These are phyloP conservation scores for Xylogone sp. DNA, from an alignment of 2,329 filamentous ascomycete genomes.

Conservation along the genomic window DNA sequence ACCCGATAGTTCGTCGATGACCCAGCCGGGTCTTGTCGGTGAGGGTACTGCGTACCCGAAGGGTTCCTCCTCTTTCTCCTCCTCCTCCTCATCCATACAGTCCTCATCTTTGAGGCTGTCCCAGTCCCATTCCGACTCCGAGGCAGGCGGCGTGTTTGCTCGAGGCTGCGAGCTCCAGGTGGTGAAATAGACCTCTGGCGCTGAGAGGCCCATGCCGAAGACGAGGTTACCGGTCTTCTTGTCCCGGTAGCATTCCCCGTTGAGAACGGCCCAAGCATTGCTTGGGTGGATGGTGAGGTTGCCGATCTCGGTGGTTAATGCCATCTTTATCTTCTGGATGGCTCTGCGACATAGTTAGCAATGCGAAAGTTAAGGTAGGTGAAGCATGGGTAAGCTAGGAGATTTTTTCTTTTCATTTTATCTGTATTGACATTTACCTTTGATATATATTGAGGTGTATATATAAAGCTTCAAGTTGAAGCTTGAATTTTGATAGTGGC, in stretches of 20 bases:
- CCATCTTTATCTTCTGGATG: not conserved
- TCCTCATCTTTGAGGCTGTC: constrained; percentile 19
- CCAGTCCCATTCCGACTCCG: not conserved
- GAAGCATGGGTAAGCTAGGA: no score
- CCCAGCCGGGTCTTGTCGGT: not conserved
- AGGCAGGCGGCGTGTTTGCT: not conserved
- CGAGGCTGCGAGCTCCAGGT: not conserved
- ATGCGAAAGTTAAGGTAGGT: not conserved
- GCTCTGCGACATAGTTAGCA: not conserved
- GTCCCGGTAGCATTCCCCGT: not conserved
- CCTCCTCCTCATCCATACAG: constrained; percentile 13
- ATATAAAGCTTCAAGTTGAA: no score
- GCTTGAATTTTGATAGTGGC: no score
- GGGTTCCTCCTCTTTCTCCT: not conserved
- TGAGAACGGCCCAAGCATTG: not conserved
- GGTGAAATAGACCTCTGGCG: not conserved
- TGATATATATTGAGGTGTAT: no score
- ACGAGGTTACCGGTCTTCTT: not conserved
- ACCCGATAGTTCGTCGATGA: not conserved
- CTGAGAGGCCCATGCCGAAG: not conserved
- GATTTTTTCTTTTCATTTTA: no score
- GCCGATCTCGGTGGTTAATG: not conserved
- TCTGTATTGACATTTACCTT: no score
- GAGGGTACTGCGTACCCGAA: not conserved
- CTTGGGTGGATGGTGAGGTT: not conserved